A percentile compares a stretch with the other conserved stretches of the same genome.
Conservation (phyloP, 768 basidiomycete genomes). For the Coprinopsis sp. region DNA sequence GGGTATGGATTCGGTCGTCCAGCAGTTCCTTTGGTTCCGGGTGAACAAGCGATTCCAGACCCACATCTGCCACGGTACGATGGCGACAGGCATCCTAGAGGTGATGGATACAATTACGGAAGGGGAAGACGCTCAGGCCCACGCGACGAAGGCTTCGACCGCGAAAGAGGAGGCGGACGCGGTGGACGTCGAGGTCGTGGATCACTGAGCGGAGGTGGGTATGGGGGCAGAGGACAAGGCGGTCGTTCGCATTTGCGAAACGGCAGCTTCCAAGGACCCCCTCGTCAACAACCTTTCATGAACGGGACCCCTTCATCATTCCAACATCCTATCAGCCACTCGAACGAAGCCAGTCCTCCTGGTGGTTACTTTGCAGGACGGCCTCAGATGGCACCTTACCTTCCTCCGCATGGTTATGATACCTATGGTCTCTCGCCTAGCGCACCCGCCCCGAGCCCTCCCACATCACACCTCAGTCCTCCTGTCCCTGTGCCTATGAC, state of each 20-base stretch:
- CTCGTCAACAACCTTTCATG: constrained; percentile 26
- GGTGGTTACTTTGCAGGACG: constrained; percentile 10
- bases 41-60: constrained; percentile 10
- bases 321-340: constrained; percentile 5
- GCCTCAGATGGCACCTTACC: constrained; percentile 10
- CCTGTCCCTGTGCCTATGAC: constrained; percentile 46
- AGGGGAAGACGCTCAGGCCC: background rate
- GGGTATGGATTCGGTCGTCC: constrained; percentile 61
- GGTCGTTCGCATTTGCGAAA: constrained; percentile 17
- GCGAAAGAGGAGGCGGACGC: background rate
- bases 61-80: background rate
- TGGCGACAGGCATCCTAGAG: too few relatives aligned
- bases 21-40: constrained; percentile 23
- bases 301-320: constrained; percentile 27
- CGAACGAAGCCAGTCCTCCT: constrained; percentile 10
- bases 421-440: constrained; percentile 15
- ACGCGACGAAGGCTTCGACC: background rate
- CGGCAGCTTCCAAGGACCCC: constrained; percentile 15
- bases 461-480: constrained; percentile 17
- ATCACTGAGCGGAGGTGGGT: constrained; percentile 26
- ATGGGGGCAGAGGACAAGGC: constrained; percentile 25
- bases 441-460: constrained; percentile 18
- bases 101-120: background rate
- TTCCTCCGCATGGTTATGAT: constrained; percentile 10
- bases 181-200: constrained; percentile 7